A percentile compares a stretch with the other conserved stretches of the same genome.
Conservation (phyloP, 345 rosid genomes). For the Dipteronia sinensis region DNA sequence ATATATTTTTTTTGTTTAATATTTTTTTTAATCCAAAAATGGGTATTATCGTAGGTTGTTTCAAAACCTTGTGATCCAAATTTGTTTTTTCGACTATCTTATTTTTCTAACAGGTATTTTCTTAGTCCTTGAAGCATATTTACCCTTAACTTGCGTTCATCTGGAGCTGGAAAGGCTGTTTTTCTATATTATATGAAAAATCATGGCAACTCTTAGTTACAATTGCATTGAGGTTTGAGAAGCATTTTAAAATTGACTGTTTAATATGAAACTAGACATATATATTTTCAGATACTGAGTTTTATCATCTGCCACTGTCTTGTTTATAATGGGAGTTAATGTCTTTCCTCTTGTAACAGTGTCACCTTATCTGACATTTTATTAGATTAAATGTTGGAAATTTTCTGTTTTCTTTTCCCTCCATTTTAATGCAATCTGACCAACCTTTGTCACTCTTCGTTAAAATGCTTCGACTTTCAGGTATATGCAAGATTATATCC, state of each 20-base stretch:
- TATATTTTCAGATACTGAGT: too few relatives aligned
- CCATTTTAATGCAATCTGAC: background rate
- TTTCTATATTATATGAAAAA: background rate
- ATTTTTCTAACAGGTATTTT: background rate
- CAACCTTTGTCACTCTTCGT: background rate
- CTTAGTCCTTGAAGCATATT: background rate
- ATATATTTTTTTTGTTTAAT: too few relatives aligned
- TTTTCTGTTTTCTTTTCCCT: background rate
- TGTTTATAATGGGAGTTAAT: background rate
- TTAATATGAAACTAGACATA: too few relatives aligned
- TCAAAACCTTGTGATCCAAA: background rate
- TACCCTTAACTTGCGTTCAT: background rate
- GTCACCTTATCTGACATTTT: background rate
- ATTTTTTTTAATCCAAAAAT: background rate
- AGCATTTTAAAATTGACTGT: background rate
- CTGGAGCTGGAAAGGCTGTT: background rate
- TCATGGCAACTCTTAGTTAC: background rate
- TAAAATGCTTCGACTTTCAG: conserved; percentile 37
- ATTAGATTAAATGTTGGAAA: background rate
- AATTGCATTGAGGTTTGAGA: background rate
- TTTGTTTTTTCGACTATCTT: background rate
- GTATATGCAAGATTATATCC: conserved; percentile 92
- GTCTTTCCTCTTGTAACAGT: background rate
- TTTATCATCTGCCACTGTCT: background rate
- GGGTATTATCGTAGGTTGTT: background rate